These are phyloP conservation scores for Mycena crocata DNA, from an alignment of 768 basidiomycete species.

Conservation along the genomic window DNA sequence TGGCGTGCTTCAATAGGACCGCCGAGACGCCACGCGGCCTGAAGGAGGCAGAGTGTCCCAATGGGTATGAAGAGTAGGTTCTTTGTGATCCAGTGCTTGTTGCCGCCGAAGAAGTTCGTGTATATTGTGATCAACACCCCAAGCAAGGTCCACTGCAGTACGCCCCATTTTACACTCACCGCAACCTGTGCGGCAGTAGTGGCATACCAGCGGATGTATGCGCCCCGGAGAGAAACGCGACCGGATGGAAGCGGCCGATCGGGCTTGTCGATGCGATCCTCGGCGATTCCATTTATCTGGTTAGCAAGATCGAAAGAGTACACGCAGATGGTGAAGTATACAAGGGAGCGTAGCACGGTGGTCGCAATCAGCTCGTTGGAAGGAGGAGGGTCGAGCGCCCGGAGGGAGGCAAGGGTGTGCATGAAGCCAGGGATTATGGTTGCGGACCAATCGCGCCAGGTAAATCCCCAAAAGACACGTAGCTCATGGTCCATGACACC, in stretches of 20 bases:
- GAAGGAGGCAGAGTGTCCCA: slow-evolving; percentile 13
- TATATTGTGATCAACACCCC: slow-evolving; percentile 19
- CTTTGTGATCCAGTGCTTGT: slow-evolving; percentile 27
- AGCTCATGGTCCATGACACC: slow-evolving; percentile 3
- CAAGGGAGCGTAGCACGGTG: not conserved
- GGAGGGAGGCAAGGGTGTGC: slow-evolving; percentile 15
- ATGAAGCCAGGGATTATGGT: slow-evolving; percentile 19
- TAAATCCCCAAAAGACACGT: slow-evolving; percentile 19
- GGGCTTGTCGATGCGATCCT: slow-evolving; percentile 28
- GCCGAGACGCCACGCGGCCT: slow-evolving; percentile 18
- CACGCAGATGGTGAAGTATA: slow-evolving; percentile 24
- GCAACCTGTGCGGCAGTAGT: slow-evolving; percentile 3
- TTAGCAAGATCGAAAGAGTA: slow-evolving; percentile 23
- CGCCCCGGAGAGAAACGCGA: slow-evolving; percentile 8
- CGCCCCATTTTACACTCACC: slow-evolving; percentile 13
- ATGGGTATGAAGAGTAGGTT: slow-evolving; percentile 25
- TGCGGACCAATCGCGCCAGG: slow-evolving; percentile 25
- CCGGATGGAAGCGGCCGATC: slow-evolving; percentile 24
- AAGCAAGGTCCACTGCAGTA: slow-evolving; percentile 9
- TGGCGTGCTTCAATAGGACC: slow-evolving; percentile 3
- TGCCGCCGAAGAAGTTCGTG: slow-evolving; percentile 20
- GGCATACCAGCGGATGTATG: too few relatives aligned
- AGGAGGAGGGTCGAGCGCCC: not conserved
- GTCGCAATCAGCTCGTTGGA: not conserved
- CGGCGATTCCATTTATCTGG: too few relatives aligned